Conservation (phyloP, 208 protist genomes). For the Naegleria lovaniensis region DNA sequence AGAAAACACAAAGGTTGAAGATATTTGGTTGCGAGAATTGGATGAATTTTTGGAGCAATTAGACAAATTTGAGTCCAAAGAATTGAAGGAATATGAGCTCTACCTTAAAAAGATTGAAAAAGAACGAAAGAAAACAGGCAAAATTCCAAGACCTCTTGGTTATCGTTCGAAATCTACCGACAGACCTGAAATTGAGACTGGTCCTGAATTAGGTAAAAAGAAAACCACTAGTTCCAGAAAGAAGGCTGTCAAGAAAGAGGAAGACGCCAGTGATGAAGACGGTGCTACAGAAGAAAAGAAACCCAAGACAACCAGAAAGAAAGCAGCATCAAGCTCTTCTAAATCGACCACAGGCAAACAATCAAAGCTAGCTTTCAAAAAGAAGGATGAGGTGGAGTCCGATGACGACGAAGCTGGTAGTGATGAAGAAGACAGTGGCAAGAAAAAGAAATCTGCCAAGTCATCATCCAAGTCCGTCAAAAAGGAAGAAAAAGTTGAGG, state of each 20-base stretch:
- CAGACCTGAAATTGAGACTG: too few relatives aligned
- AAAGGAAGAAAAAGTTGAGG: not conserved
- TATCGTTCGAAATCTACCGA: not conserved
- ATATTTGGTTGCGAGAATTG: slow-evolving; percentile 78
- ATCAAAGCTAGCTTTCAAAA: not conserved
- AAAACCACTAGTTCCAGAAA: not conserved
- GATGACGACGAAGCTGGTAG: slow-evolving; percentile 1
- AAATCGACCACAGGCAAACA: not conserved
- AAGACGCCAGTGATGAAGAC: not conserved
- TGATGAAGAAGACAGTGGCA: not conserved
- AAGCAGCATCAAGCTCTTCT: not conserved
- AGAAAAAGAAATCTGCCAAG: slow-evolving; percentile 25
- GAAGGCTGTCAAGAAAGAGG: not conserved
- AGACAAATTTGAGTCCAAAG: not conserved
- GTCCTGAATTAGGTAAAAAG: not conserved
- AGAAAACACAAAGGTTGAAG: slow-evolving; percentile 59
- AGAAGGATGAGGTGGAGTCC: not conserved
- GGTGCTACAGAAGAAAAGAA: not conserved
- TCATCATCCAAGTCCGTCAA: not conserved
- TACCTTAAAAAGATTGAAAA: not conserved
- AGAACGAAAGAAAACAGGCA: not conserved
- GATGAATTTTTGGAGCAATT: slow-evolving; percentile 41
- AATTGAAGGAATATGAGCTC: not conserved
- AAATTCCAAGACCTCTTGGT: not conserved
- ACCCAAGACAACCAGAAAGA: slow-evolving; percentile 26